Conservation (phyloP, 257 asterid genomes). For the Phtheirospermum japonicum region DNA sequence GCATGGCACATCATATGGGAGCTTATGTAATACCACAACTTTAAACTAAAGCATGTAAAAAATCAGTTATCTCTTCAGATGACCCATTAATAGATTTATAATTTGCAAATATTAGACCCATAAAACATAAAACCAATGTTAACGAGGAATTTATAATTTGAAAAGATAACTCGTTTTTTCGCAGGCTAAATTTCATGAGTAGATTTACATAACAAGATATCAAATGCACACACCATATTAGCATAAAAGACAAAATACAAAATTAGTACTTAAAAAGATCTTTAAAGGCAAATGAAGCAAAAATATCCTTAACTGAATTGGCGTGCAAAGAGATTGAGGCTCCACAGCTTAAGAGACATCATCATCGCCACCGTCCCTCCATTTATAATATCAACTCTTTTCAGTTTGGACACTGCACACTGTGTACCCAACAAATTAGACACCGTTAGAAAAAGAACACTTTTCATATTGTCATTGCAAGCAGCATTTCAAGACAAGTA, state of each 20-base stretch:
- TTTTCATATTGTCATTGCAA: not conserved
- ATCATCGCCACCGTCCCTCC: constrained; percentile 18
- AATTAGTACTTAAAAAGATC: not conserved
- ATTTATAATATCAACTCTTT: constrained; percentile 1
- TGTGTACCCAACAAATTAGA: constrained; percentile 20
- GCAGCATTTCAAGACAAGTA: constrained; percentile 10
- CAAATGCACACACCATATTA: not conserved
- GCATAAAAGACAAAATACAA: not conserved
- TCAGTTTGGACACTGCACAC: constrained; percentile 19
- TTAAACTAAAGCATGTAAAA: not conserved
- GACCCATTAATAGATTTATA: not conserved
- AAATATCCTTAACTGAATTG: constrained; percentile 7
- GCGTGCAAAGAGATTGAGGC: constrained; percentile 24
- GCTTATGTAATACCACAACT: not conserved
- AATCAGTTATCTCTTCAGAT: too few species aligned
- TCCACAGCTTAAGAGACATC: constrained; percentile 19
- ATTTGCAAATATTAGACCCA: too few species aligned
- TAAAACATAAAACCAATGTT: too few species aligned
- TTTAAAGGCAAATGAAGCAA: constrained; percentile 13
- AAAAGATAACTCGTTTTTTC: too few species aligned
- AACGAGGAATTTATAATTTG: too few species aligned
- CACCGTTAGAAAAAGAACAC: constrained; percentile 7
- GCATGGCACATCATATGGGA: not conserved
- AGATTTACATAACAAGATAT: not conserved
- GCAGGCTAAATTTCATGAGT: too few species aligned